Base-by-base conservation (phyloP, 805 yeast genomes). In the Cyberlindnera americana region DNA sequence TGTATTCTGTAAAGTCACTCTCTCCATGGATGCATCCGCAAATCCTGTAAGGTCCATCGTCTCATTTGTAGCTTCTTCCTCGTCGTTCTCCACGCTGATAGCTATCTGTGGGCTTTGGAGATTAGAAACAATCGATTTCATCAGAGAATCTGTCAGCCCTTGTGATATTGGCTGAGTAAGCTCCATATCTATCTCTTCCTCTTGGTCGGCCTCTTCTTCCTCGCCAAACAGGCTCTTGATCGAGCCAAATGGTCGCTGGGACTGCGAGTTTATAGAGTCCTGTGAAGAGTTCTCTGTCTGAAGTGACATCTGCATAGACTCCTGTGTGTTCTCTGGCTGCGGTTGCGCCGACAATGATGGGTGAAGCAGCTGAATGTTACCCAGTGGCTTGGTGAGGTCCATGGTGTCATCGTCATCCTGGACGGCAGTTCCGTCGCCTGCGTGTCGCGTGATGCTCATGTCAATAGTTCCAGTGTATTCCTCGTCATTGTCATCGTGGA, bases 341-440 rank as follows among this genome's bases (percentile, higher is more conserved):
- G 40, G 18, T 10, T 36, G 34, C 5, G 33, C 27, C 4, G 44
- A 36, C 5, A 41, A 13, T 19, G 40, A 16, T 25, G 43, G 40
- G 18, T 42, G 46, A 4, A 42, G 19, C 17, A 40, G 40, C 28
- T 47, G 49, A 10, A 56, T 56, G 8, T 29, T 29, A 13, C 59
- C 56, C 35, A 56, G 37, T 3, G 53, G 57, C 26, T 43, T 49
- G 0, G 59, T 56, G 35, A 56, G 48, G 11, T 56, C 59, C 60
- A 56, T 56, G 1, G 58, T 56, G 11, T 46, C 45, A 9, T 52
- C 56, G 5, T 32, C 38, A 14, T 35, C 38, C 3, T 25, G 26
- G 10, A 27, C n/a, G 17, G 32, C 10, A 14, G 16, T 23, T 4
- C 11, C 17, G 7, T 35, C 49, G 15, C 25, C 31, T 4, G 17